A percentile compares a stretch with the other conserved stretches of the same genome.
Conservation (phyloP, 768 basidiomycete genomes). For the Lanmaoa pseudosensibilis region DNA sequence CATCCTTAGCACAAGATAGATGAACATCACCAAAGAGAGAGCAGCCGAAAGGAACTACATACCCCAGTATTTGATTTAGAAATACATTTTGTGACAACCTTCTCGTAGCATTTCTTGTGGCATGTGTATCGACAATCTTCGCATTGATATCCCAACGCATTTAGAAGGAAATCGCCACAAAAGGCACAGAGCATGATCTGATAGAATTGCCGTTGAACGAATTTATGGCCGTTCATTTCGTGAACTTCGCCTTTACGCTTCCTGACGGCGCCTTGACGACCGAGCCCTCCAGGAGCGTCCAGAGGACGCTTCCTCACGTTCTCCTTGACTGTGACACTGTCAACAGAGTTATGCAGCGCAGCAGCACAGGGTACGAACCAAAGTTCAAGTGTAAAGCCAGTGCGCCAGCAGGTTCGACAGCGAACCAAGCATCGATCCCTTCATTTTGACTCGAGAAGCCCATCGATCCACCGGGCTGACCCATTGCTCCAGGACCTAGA, state of each 20-base stretch:
- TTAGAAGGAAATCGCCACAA: conserved; percentile 96
- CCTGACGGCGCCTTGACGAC: conserved; percentile 96
- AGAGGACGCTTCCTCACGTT: conserved; percentile 95
- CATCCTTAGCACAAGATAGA: conserved; percentile 55
- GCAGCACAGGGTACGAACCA: conserved; percentile 51
- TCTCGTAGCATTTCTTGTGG: conserved; percentile 98
- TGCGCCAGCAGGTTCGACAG: conserved; percentile 96
- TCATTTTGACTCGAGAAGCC: conserved; percentile 44
- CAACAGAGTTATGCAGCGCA: not conserved
- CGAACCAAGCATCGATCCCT: conserved; percentile 96
- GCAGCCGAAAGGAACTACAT: conserved; percentile 34
- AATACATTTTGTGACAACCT: conserved; percentile 99
- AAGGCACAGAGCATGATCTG: conserved; percentile 98
- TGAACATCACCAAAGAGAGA: conserved; percentile 1
- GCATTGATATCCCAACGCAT: conserved; percentile 97
- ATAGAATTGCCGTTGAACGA: conserved; percentile 96
- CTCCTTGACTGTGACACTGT: conserved; percentile 76
- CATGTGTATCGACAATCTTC: conserved; percentile 99
- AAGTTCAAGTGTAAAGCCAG: conserved; percentile 88
- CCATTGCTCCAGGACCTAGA: conserved; percentile 32
- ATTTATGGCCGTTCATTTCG: conserved; percentile 99
- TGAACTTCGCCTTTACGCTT: conserved; percentile 98
- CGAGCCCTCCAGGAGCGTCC: conserved; percentile 87
- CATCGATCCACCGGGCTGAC: conserved; percentile 32
- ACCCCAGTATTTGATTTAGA: conserved; percentile 95